Evolutionary conservation across 2,329 filamentous ascomycete species (phyloP).

Genomic region (Pleurostoma richardsiae): DNA sequence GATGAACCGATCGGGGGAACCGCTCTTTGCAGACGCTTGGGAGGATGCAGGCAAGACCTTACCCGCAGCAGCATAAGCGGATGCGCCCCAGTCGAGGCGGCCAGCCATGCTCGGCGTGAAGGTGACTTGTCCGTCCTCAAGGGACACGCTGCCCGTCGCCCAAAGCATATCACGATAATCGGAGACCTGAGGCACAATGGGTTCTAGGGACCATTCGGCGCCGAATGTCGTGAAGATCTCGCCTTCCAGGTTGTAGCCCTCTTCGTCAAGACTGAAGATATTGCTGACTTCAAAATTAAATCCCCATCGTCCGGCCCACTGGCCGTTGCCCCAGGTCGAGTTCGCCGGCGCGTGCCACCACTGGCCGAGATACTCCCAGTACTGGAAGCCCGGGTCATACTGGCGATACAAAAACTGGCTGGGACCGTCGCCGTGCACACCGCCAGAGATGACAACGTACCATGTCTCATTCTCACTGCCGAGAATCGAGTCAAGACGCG

Average conservation of each 20-base stretch:
- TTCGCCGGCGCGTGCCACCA: constrained; percentile 34
- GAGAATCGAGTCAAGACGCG: constrained; percentile 26
- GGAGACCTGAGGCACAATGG: constrained; percentile 30
- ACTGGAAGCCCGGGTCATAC: constrained; percentile 26
- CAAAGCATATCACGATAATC: constrained; percentile 34
- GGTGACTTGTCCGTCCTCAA: constrained; percentile 19
- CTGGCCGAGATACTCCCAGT: constrained; percentile 19
- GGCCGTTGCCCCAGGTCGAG: constrained; percentile 25
- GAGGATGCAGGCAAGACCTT: constrained; percentile 31
- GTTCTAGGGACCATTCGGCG: constrained; percentile 34
- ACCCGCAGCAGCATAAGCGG: constrained; percentile 36
- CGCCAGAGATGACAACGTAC: constrained; percentile 32
- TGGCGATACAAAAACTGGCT: constrained; percentile 33
- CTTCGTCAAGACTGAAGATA: constrained; percentile 30
- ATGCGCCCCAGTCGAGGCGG: constrained; percentile 31
- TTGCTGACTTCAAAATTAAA: constrained; percentile 42
- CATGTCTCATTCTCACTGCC: constrained; percentile 24
- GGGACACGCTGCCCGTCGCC: constrained; percentile 27
- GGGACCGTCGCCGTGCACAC: constrained; percentile 29
- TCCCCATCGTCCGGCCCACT: constrained; percentile 29
- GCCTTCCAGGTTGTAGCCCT: constrained; percentile 31
- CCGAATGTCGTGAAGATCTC: constrained; percentile 33
- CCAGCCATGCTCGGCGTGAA: constrained; percentile 35
- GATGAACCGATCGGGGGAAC: constrained; percentile 33
- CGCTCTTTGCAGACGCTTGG: constrained; percentile 27